phyloP scores from a whole-genome alignment of 495 filamentous ascomycete genomes.

The Apiosordaria backusii region DNA sequence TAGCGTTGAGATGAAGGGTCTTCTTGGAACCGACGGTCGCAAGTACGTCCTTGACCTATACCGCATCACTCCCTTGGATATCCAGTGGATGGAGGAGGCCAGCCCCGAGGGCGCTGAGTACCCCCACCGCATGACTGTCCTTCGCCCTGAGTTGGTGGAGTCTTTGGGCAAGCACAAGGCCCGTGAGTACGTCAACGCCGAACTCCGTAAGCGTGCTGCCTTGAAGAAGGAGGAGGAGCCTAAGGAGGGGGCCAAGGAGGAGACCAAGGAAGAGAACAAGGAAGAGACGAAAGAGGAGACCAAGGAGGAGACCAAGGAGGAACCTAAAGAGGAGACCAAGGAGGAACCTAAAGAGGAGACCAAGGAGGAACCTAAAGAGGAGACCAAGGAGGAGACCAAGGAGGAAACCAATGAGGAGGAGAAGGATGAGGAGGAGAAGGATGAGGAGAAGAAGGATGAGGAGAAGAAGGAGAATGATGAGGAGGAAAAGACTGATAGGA shows the following conservation, averaged over 20 bases:
- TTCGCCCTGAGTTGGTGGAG: conserved; percentile 87
- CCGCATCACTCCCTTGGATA: conserved; percentile 87
- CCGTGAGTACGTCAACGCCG: conserved; percentile 74
- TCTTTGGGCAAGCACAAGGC: conserved; percentile 78
- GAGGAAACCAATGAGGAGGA: conserved; percentile 32
- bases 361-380: conserved; percentile 30
- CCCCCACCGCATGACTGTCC: conserved; percentile 91
- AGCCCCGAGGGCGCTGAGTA: conserved; percentile 56
- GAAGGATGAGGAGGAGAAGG: conserved; percentile 28
- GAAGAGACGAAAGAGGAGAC: conserved; percentile 19
- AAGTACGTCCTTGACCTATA: conserved; percentile 98
- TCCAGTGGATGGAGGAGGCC: conserved; percentile 78
- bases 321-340: conserved; percentile 17
- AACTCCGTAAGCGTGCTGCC: conserved; percentile 60
- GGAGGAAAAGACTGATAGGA: conserved; percentile 35
- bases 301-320: conserved; percentile 18
- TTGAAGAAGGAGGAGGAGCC: conserved; percentile 32
- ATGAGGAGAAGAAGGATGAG: conserved; percentile 28
- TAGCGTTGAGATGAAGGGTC: conserved; percentile 96
- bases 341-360: conserved; percentile 33
- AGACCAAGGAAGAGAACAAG: conserved; percentile 19
- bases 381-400: conserved; percentile 29
- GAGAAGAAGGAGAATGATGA: conserved; percentile 23
- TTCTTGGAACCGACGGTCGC: conserved; percentile 92
- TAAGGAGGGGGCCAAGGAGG: conserved; percentile 25